Evolutionary conservation across 352 stramenopile species (phyloP), one percentile per base, ranked within the genome.

Genomic region (Phytophthora crassamura): DNA sequence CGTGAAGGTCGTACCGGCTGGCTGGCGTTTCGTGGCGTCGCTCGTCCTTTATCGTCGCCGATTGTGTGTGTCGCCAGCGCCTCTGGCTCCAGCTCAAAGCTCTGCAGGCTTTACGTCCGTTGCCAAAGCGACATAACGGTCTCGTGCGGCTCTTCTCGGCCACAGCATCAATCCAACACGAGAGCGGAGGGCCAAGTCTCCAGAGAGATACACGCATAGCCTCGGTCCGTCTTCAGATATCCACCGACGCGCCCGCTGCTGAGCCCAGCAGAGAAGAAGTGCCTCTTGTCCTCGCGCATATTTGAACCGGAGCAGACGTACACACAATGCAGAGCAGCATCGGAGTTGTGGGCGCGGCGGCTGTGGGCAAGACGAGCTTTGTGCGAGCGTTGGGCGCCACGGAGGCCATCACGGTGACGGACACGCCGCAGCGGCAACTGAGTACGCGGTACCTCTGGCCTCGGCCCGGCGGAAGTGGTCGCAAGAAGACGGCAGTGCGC

Each of bases 301-400:
- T 45, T 35, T 52, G 15, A 64, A 71, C n/a, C 32, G 22, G 46
- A 47, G 10, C 30, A 14, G 25, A 50, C 28, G 18, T 3, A 7
- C 22, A 40, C 45, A 15, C 6, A 8, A 81, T 78, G 73, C 42
- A 54, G 8, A 49, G 49, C 35, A 72, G n/a, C 47, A 25, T 88
- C 18, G 59, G 43, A 14, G 67, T 90, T 22, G 72, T 90, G 0
- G 84, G 84, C 3, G 62, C 59, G 14, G 47, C 55, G 9, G 71
- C 68, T 33, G 73, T 78, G 14, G 78, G 82, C 42, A 90, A 90
- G 70, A 67, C 54, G 28, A 81, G 71, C 48, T 75, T 92, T 30
- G 76, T 77, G 43, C 47, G 64, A 48, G 84, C 84, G 8, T 64
- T 92, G 7, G 81, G 81, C 3, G 76, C 74, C 14, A 65, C 61